Evolutionary conservation across 2,329 filamentous ascomycete species (phyloP), one percentile per base, ranked within the genome.

Genomic region (Clonostachys sp.): DNA sequence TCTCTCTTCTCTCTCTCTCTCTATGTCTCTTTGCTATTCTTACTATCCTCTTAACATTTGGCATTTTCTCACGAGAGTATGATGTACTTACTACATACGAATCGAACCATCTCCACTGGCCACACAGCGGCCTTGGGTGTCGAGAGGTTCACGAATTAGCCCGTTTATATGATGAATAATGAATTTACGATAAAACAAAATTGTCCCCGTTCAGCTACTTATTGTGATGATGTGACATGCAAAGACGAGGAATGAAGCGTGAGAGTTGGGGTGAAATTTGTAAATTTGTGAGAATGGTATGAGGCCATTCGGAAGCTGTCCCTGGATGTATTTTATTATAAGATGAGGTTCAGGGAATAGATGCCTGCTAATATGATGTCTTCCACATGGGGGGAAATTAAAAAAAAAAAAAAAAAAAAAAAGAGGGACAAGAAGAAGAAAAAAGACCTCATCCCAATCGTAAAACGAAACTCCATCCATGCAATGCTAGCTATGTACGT

Each of bases 51-150:
- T 39, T 12, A 13, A 14, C 40, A 43, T n/a, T 42, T 43, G 41
- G 18, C 54, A 56, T 54, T 48, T 49, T 46, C 49, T 52, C 48
- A 52, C 36, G 47, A 51, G 16, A 34, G 45, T 42, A 48, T 47
- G 51, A 50, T 51, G 47, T 47, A 47, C 36, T 45, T 36, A 39
- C 43, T 41, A 39, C 45, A 34, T 17, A 34, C 40, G 24, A 30
- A 30, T 10, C 24, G 24, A 30, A 30, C 24, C 24, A 30, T 30
- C 24, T 30, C 24, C 30, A 12, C n/a, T 40, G 45, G 24, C 38
- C 33, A 38, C 20, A 35, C 45, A 43, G 45, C 20, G 45, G 45
- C 45, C 42, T n/a, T 7, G 42, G 33, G 45, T 41, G 42, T 36
- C 41, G 45, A 34, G 33, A 13, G 24, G n/a, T 34, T 30, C 30